These are phyloP conservation scores for Cyamopsis tetragonoloba DNA, from an alignment of 306 rosid genomes.

Conservation along the genomic window DNA sequence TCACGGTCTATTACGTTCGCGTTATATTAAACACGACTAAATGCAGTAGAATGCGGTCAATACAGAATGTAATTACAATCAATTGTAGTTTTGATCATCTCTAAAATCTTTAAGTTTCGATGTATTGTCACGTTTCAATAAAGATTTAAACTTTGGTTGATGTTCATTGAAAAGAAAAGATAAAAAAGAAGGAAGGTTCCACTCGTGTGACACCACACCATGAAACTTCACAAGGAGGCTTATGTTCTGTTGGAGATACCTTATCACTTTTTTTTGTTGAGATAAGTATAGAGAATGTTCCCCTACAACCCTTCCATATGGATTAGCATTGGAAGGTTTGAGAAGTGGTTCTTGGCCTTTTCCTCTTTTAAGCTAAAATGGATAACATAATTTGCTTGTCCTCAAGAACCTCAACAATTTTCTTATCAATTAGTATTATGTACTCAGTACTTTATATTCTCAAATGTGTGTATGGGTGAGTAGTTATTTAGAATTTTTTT, in stretches of 20 bases:
- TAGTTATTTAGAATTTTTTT: too few relatives aligned
- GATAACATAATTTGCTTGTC: neutral
- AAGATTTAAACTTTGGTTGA: too few relatives aligned
- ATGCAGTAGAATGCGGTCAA: too few relatives aligned
- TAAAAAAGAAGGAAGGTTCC: constrained; percentile 22
- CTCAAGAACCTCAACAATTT: neutral
- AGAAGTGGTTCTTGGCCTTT: neutral
- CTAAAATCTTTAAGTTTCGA: too few relatives aligned
- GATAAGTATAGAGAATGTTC: neutral
- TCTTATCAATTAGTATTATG: neutral
- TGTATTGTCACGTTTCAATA: too few relatives aligned
- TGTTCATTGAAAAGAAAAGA: neutral
- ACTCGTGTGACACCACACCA: neutral
- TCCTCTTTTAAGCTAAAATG: neutral
- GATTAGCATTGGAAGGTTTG: constrained; percentile 13
- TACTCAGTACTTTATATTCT: neutral
- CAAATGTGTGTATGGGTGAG: too few relatives aligned
- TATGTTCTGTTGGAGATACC: constrained; percentile 12
- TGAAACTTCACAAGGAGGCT: neutral
- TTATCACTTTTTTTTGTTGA: constrained; percentile 1
- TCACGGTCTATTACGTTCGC: too few relatives aligned
- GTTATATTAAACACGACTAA: too few relatives aligned
- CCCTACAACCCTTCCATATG: constrained; percentile 34
- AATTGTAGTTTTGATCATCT: too few relatives aligned
- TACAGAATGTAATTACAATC: too few relatives aligned